Base-by-base conservation (phyloP, 257 asterid genomes). In the Anisodus acutangulus region DNA sequence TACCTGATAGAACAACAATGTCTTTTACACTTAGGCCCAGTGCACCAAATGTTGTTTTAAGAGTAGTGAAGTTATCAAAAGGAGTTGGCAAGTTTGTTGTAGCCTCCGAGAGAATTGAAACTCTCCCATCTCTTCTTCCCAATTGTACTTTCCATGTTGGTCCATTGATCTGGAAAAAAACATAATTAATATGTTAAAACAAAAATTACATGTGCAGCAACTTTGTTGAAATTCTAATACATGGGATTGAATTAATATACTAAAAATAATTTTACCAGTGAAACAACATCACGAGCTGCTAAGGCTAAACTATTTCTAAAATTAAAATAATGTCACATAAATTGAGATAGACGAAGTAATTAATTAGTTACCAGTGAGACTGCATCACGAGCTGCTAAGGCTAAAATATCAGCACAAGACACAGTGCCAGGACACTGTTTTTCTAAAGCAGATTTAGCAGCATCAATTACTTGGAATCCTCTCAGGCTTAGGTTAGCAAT, bases 61-160 rank as follows among this genome's bases (percentile, higher is more conserved):
- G n/a, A n/a, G n/a, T n/a, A n/a, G n/a, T n/a, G n/a, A n/a, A n/a
- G n/a, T 86, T 86, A n/a, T 10, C 49, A 8, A 19, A 39, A 47
- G 91, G 89, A 4, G 84, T 9, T 19, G 91, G 91, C 31, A 88
- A 70, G 0, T 85, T 84, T 6, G 13, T 8, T 35, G 90, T 66
- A 10, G 92, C 94, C 22, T 94, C 94, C 7, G 53, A 78, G 3
- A 90, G 17, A 12, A 4, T 81, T 0, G 98, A 94, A 45, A 87
- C 91, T 57, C 79, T 90, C 54, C 97, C 97, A 83, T 93, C 98
- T 83, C 93, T 88, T 87, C 98, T 82, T 54, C 98, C 98, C 86
- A 91, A 84, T 0, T 90, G 93, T 35, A 94, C 97, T 67, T 59
- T 39, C 98, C 97, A 94, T 12, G 55, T 82, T 26, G 97, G 97